Percentiles rank a stretch among this genome's conserved stretches.
phyloP scores from a whole-genome alignment of 2,329 filamentous ascomycete genomes.

The Trichothecium sympodiale region DNA sequence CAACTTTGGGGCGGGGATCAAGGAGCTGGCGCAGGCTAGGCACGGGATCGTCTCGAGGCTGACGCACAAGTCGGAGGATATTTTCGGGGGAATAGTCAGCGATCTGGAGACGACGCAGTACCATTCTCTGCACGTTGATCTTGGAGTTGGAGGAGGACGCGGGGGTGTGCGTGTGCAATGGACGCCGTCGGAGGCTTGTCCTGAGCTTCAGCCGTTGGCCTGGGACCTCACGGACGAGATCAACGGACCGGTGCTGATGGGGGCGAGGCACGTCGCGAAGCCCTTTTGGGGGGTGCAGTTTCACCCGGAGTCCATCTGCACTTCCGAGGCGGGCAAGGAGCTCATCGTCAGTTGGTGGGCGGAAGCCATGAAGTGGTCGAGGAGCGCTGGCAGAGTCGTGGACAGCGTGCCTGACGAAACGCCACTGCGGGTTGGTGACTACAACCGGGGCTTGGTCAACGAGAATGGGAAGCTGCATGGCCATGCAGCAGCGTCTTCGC shows the following conservation, averaged over 20 bases:
- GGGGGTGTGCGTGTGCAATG: background rate
- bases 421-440: too few relatives aligned
- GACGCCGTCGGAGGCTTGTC: conserved; percentile 17
- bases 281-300: conserved; percentile 87
- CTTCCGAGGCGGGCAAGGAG: conserved; percentile 51
- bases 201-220: conserved; percentile 45
- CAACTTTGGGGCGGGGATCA: conserved; percentile 55
- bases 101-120: conserved; percentile 65
- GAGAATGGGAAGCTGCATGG: conserved; percentile 2
- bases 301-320: conserved; percentile 83
- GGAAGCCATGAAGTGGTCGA: conserved; percentile 44
- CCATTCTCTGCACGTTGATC: conserved; percentile 50
- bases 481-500: background rate
- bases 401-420: too few relatives aligned
- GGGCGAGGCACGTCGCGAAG: conserved; percentile 50
- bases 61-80: conserved; percentile 44
- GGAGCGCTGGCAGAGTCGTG: too few relatives aligned
- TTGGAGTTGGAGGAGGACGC: conserved; percentile 29
- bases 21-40: conserved; percentile 57
- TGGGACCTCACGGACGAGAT: conserved; percentile 33
- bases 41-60: conserved; percentile 73
- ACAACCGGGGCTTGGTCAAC: conserved; percentile 4
- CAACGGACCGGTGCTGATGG: conserved; percentile 60
- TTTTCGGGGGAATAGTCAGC: conserved; percentile 50
- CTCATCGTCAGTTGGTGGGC: conserved; percentile 69